These are phyloP conservation scores for Glycine latifolia DNA, from an alignment of 306 rosid species.

Conservation along the genomic window DNA sequence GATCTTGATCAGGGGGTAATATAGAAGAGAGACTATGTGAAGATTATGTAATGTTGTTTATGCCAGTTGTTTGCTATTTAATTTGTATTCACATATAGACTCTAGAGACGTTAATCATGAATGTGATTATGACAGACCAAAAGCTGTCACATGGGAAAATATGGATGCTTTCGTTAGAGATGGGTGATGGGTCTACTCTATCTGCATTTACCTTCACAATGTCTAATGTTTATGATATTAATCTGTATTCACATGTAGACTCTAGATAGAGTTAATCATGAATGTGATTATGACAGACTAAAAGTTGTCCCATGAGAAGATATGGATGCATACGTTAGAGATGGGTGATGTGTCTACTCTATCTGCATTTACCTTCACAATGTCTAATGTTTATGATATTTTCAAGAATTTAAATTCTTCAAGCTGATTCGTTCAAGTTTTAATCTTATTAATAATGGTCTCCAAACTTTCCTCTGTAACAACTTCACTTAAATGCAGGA, in stretches of 20 bases:
- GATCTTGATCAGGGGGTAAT: slow-evolving; percentile 3
- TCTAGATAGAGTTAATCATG: not conserved
- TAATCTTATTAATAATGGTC: not conserved
- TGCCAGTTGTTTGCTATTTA: slow-evolving; percentile 4
- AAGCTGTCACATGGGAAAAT: not conserved
- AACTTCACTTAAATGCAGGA: slow-evolving; percentile 59
- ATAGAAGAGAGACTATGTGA: not conserved
- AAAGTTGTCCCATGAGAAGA: not conserved
- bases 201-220: slow-evolving; percentile 12
- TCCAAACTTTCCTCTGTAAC: slow-evolving; percentile 13
- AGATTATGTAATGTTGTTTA: not conserved
- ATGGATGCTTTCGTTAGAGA: slow-evolving; percentile 8
- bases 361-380: slow-evolving; percentile 12
- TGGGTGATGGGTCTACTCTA: slow-evolving; percentile 12
- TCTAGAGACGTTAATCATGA: not conserved
- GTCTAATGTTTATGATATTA: not conserved
- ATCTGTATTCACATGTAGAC: not conserved
- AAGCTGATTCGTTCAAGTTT: slow-evolving; percentile 25
- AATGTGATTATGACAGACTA: slow-evolving; percentile 11
- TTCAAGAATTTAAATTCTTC: slow-evolving; percentile 1
- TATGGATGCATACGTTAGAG: slow-evolving; percentile 7
- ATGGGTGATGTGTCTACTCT: slow-evolving; percentile 15
- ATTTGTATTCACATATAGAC: not conserved
- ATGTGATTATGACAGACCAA: not conserved
- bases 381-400: not conserved